These are phyloP conservation scores for Hirsutella minnesotensis DNA, from an alignment of 2,329 filamentous ascomycete genomes.

Conservation along the genomic window DNA sequence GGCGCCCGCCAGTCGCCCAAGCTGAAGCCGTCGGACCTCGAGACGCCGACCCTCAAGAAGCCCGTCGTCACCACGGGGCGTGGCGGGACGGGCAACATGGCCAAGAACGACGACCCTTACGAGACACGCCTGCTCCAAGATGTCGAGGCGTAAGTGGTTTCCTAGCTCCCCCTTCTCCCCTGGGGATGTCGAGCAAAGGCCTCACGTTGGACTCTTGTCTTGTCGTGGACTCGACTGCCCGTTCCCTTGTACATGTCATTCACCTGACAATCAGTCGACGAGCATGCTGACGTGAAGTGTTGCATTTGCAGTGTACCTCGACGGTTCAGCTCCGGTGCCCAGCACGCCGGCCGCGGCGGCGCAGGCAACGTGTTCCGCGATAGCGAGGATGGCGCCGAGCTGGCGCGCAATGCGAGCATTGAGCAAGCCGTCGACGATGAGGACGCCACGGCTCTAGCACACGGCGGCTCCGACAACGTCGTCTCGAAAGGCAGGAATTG, in stretches of 20 bases:
- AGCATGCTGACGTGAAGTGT: too few species aligned
- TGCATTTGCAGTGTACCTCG: conserved; percentile 33
- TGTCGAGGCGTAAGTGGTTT: conserved; percentile 51
- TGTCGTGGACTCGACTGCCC: neutral
- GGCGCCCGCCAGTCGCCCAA: conserved; percentile 38
- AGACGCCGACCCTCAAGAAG: conserved; percentile 74
- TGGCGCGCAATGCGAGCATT: conserved; percentile 14
- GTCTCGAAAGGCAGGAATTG: conserved; percentile 35
- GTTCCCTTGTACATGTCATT: too few species aligned
- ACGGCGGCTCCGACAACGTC: conserved; percentile 11
- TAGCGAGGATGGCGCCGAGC: conserved; percentile 25
- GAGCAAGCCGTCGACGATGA: conserved; percentile 20
- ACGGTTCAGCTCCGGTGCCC: conserved; percentile 43
- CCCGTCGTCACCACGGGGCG: conserved; percentile 82
- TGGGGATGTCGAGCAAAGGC: neutral
- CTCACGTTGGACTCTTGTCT: too few species aligned
- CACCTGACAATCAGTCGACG: too few species aligned
- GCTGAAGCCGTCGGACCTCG: conserved; percentile 50
- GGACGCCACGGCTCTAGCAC: conserved; percentile 9
- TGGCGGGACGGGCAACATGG: conserved; percentile 83
- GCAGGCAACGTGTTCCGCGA: conserved; percentile 57
- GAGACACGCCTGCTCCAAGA: conserved; percentile 75
- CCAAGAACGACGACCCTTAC: conserved; percentile 54
- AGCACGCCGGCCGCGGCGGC: conserved; percentile 63
- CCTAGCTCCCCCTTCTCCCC: conserved; percentile 3